Percentiles rank a stretch among this genome's conserved stretches.
Conservation (phyloP, 2,329 filamentous ascomycete species). For the Sarocladium strictum region DNA sequence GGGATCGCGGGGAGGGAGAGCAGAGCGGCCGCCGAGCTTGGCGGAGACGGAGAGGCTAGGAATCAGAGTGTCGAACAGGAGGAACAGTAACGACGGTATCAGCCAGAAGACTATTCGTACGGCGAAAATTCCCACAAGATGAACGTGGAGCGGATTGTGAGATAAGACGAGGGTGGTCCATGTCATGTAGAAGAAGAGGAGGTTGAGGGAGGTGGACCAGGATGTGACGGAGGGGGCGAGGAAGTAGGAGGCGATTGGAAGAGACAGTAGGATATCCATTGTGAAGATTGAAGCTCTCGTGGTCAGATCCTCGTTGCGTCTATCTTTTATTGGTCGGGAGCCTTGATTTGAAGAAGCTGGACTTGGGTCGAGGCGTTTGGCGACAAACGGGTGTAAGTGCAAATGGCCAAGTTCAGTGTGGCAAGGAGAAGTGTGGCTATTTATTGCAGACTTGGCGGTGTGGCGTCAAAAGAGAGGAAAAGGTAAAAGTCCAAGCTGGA, state of each 20-base stretch:
- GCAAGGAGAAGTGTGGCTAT: background rate
- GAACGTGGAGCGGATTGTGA: constrained; percentile 68
- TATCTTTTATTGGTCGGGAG: too few species aligned
- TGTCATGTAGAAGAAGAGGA: constrained; percentile 85
- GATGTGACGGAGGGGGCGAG: constrained; percentile 56
- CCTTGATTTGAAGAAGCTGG: too few species aligned
- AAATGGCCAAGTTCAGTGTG: background rate
- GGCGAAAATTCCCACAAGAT: constrained; percentile 63
- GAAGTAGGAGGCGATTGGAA: constrained; percentile 66
- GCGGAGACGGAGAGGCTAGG: constrained; percentile 63
- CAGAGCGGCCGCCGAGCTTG: constrained; percentile 57
- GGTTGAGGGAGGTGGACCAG: constrained; percentile 73
- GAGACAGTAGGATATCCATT: constrained; percentile 64
- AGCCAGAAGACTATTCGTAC: constrained; percentile 67
- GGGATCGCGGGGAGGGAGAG: constrained; percentile 40
- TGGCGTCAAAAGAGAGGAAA: background rate
- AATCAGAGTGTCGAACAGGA: constrained; percentile 64
- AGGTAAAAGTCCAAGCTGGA: background rate
- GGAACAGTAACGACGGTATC: constrained; percentile 64
- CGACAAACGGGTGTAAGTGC: background rate
- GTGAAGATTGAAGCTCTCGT: constrained; percentile 14
- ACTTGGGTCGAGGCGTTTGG: too few species aligned
- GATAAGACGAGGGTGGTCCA: constrained; percentile 80
- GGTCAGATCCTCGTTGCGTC: too few species aligned
- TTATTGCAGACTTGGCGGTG: constrained; percentile 3